Evolutionary conservation across 164 flowering plant species (phyloP).

Genomic region (Piper longum): DNA sequence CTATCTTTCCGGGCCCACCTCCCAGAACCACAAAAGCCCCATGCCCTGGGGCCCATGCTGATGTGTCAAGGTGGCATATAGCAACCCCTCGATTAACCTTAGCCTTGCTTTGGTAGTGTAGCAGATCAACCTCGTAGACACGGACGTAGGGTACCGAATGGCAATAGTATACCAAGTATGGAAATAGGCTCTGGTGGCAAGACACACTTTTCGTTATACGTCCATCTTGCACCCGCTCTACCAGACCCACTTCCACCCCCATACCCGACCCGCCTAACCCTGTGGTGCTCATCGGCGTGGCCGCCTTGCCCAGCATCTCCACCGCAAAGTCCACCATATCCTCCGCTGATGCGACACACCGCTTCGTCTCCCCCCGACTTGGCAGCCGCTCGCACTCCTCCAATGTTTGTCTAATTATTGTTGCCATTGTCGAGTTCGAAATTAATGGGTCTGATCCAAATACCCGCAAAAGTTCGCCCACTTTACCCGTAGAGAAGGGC

Average conservation of each 20-base stretch:
- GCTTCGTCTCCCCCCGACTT: slow-evolving; percentile 65
- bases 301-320: slow-evolving; percentile 36
- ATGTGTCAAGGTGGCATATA: slow-evolving; percentile 79
- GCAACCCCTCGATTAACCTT: slow-evolving; percentile 66
- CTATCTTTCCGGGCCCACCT: slow-evolving; percentile 53
- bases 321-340: slow-evolving; percentile 75
- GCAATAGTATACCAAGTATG: slow-evolving; percentile 67
- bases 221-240: slow-evolving; percentile 59
- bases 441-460: slow-evolving; percentile 23
- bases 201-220: slow-evolving; percentile 53
- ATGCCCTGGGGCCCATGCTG: slow-evolving; percentile 53
- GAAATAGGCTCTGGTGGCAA: slow-evolving; percentile 77
- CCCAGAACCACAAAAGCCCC: slow-evolving; percentile 73
- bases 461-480: slow-evolving; percentile 22
- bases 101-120: slow-evolving; percentile 20
- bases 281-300: slow-evolving; percentile 38
- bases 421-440: slow-evolving; percentile 14
- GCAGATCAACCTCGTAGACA: slow-evolving; percentile 57
- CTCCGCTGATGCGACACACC: slow-evolving; percentile 60
- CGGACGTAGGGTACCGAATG: slow-evolving; percentile 80
- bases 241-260: slow-evolving; percentile 40
- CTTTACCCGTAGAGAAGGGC: slow-evolving; percentile 35
- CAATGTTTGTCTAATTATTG: slow-evolving; percentile 25
- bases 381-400: slow-evolving; percentile 62
- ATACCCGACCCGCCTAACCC: slow-evolving; percentile 36